Evolutionary conservation across 306 rosid species (phyloP).

Genomic region (Medicago ruthenica): DNA sequence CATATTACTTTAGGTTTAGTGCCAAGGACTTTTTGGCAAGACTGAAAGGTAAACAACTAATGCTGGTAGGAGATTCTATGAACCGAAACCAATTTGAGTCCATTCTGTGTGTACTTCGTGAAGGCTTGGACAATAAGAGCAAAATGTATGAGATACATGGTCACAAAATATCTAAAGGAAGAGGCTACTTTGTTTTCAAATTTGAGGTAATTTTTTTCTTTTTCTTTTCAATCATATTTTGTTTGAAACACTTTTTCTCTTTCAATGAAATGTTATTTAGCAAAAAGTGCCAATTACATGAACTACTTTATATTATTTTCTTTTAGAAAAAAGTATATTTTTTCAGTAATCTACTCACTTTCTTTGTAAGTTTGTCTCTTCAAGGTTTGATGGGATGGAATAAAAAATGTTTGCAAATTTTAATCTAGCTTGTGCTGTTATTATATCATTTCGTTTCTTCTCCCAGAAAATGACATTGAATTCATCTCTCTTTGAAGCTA

Average conservation of each 20-base stretch:
- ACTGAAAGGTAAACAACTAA: slow-evolving; percentile 75
- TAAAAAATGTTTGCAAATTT: neutral
- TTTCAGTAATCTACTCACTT: slow-evolving; percentile 1
- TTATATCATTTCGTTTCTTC: slow-evolving; percentile 5
- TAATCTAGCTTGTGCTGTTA: slow-evolving; percentile 7
- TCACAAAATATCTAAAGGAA: slow-evolving; percentile 86
- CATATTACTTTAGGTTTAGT: slow-evolving; percentile 71
- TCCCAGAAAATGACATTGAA: slow-evolving; percentile 6
- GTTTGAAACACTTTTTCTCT: no score
- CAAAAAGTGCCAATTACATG: neutral
- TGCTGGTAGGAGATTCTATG: slow-evolving; percentile 97
- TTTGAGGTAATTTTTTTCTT: slow-evolving; percentile 61
- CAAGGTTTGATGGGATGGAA: slow-evolving; percentile 30
- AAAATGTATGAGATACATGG: slow-evolving; percentile 86
- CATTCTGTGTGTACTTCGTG: slow-evolving; percentile 78
- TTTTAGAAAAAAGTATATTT: neutral
- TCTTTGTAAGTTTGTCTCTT: slow-evolving; percentile 22
- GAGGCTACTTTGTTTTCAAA: slow-evolving; percentile 83
- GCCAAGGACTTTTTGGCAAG: slow-evolving; percentile 86
- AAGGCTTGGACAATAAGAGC: slow-evolving; percentile 81
- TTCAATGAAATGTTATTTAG: no score
- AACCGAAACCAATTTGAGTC: slow-evolving; percentile 97
- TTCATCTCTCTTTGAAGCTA: slow-evolving; percentile 22
- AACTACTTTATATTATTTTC: neutral
- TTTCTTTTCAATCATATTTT: slow-evolving; percentile 17